Base-by-base conservation (phyloP, 2,329 filamentous ascomycete genomes). In the Arthrinium puccinioides region DNA sequence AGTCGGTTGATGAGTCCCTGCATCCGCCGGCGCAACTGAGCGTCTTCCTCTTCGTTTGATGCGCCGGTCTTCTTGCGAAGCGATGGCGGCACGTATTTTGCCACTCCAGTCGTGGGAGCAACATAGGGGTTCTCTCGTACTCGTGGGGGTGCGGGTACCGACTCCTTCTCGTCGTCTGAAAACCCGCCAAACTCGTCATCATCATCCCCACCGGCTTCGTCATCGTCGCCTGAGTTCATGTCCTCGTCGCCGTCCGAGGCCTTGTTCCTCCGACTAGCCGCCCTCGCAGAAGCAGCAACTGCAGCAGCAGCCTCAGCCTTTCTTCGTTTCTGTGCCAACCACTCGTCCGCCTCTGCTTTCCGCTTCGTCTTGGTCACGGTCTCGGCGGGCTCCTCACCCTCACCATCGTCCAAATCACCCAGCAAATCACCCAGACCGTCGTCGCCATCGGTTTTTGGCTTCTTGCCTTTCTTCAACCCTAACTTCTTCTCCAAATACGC, bases 1-100 rank as follows among this genome's bases (percentile, higher is more conserved):
- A 98, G 70, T 54, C 90, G 83, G 60, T 98, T 98, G 54, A 98
- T 74, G 14, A 92, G 72, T 54, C 92, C 90, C 56, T 97, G 88
- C 0, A 87, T 71, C 53, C 94, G 87, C 44, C 87, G 79, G 41
- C 80, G 79, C 34, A 98, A 66, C 26, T 84, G 79, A 10, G 70
- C 69, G 32, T 84, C 67, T 28, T 74, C 67, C 56, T 94, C 84
- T 2, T 74, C 71, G 45, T 85, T 80, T 0, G 78, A 76, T n/a
- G n/a, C n/a, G 1, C 73, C 69, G 3, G 74, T 62, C 23, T 72
- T 65, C 47, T 74, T 80, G 32, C 88, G 77, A 37, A 92, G 65
- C 1, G 89, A 94, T 3, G 90, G 92, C 2, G 92, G 90, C 4
- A 96, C 73, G 51, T 98, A 98, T 73, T 94, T 95, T 6, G 70